phyloP scores from a whole-genome alignment of 805 yeast genomes.

The Yamadazyma olivae region DNA sequence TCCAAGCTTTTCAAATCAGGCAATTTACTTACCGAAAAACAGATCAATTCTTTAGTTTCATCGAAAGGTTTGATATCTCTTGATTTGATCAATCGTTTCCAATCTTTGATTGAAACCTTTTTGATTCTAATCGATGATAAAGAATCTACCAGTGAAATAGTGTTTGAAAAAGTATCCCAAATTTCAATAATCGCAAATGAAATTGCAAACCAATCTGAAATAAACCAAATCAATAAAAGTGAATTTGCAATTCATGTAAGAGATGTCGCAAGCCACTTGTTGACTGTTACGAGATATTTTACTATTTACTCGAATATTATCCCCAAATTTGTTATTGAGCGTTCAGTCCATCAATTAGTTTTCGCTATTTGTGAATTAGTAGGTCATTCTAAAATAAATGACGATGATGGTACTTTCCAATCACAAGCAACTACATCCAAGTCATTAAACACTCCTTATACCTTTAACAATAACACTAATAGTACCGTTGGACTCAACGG shows the following conservation, averaged over 20 bases:
- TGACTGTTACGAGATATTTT: slow-evolving; percentile 75
- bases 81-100: slow-evolving; percentile 42
- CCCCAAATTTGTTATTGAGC: slow-evolving; percentile 69
- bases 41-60: slow-evolving; percentile 27
- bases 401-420: neutral
- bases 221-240: slow-evolving; percentile 21
- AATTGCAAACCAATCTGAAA: slow-evolving; percentile 32
- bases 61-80: slow-evolving; percentile 47
- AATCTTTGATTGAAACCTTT: slow-evolving; percentile 47
- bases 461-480: neutral
- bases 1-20: slow-evolving; percentile 16
- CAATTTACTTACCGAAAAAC: slow-evolving; percentile 16
- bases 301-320: slow-evolving; percentile 59
- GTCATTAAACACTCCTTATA: neutral
- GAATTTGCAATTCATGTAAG: slow-evolving; percentile 50
- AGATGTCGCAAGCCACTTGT: slow-evolving; percentile 68
- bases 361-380: slow-evolving; percentile 63
- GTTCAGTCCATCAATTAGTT: slow-evolving; percentile 72
- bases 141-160: slow-evolving; percentile 28
- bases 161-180: slow-evolving; percentile 52
- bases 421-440: neutral
- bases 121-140: slow-evolving; percentile 28
- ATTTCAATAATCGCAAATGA: slow-evolving; percentile 47
- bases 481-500: neutral
- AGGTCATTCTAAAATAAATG: slow-evolving; percentile 5